Evolutionary conservation across 805 yeast species (phyloP).

Genomic region (Kodamaea lidongshanica): DNA sequence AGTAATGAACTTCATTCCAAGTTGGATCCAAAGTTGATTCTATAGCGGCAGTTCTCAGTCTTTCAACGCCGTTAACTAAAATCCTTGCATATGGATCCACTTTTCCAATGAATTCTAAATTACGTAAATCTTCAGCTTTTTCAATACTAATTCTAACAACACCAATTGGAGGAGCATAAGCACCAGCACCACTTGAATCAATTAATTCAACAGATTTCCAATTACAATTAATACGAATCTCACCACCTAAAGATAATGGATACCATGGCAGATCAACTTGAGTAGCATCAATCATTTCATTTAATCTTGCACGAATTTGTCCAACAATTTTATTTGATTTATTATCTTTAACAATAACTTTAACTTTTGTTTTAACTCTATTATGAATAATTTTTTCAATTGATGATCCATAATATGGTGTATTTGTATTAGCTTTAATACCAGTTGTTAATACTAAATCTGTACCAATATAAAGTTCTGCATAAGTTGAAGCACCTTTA

Average conservation of each 20-base stretch:
- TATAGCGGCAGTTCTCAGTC: conserved; percentile 67
- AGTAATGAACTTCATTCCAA: conserved; percentile 78
- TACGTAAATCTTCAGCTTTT: conserved; percentile 68
- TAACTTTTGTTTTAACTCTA: conserved; percentile 63
- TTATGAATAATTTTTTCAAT: conserved; percentile 66
- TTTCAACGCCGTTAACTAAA: conserved; percentile 67
- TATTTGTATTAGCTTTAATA: conserved; percentile 52
- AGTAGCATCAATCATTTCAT: conserved; percentile 68
- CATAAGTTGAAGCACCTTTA: conserved; percentile 52
- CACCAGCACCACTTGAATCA: conserved; percentile 63
- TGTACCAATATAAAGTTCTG: conserved; percentile 64
- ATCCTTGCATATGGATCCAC: conserved; percentile 88
- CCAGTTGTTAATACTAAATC: conserved; percentile 54
- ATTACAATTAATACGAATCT: conserved; percentile 56
- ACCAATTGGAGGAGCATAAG: conserved; percentile 94
- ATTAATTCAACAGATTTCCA: conserved; percentile 85
- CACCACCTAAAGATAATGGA: conserved; percentile 69
- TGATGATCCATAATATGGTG: conserved; percentile 60
- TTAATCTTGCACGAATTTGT: conserved; percentile 50
- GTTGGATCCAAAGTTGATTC: conserved; percentile 70
- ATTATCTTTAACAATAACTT: conserved; percentile 53
- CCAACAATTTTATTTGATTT: conserved; percentile 53
- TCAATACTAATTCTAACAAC: conserved; percentile 69
- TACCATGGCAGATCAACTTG: conserved; percentile 77
- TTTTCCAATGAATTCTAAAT: conserved; percentile 83